Base-by-base conservation (phyloP, 805 yeast species). In the Wickerhamomyces tratensis region DNA sequence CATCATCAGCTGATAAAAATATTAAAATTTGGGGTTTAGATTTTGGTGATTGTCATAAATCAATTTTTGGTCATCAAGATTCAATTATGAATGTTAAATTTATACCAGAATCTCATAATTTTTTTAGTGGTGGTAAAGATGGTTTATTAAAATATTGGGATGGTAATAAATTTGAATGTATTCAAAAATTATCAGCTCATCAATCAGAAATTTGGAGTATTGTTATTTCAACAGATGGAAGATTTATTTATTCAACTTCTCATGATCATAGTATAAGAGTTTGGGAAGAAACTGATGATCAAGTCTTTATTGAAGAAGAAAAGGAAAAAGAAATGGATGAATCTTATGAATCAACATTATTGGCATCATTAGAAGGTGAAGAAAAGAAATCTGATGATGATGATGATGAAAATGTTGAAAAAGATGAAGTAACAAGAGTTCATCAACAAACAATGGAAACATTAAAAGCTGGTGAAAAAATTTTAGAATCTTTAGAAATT, bases 21-120 rank as follows among this genome's bases (percentile, higher is more conserved):
- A 86, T 93, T 58, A 88, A 94, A 64, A 84, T 93, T 44, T 93
- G 99, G 99, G 99, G 99, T 41, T 68, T 93, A 45, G 98, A 93
- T 61, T 93, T 93, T 63, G 99, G 99, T 64, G 99, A 93, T 63
- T 93, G 98, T 69, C 98, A 93, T 63, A 84, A 83, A 59, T 91
- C 98, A 2, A 77, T 93, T 27, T 93, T 93, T 61, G 99, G 95
- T 1, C 99, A 93, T 60, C 95, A 88, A 56, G 99, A 93, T 61
- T 82, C 96, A 4, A 86, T 93, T 45, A 86, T 91, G 95, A 72
- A 74, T 49, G 95, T 91, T 30, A 74, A 69, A 46, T 93, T 93
- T 56, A 71, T 88, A 41, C 91, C 94, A 2, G 80, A 78, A n/a
- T 72, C 85, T 12, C 96, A 91, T 59, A 78, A 89, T 60, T 89